A percentile compares a stretch with the other conserved stretches of the same genome.
Conservation (phyloP, 2,329 filamentous ascomycete species). For the Claviceps paspali region DNA sequence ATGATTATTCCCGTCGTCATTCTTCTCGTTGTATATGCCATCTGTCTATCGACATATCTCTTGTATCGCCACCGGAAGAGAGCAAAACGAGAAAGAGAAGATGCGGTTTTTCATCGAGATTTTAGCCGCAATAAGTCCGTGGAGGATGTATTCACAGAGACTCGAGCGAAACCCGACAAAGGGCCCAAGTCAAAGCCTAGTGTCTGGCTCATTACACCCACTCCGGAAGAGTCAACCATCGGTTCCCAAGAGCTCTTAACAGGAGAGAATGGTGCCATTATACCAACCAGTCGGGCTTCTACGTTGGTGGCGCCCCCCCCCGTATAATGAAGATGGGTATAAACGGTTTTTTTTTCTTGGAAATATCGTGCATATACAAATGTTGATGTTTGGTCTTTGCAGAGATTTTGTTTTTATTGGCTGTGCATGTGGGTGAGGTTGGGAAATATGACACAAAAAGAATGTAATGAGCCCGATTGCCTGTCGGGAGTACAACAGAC, state of each 20-base stretch:
- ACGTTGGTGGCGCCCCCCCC: background rate
- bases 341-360: too few relatives aligned
- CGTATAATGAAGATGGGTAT: too few relatives aligned
- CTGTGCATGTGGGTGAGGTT: background rate
- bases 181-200: slow-evolving; percentile 8
- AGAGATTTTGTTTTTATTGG: background rate
- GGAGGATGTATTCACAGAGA: slow-evolving; percentile 11
- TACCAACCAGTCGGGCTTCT: background rate
- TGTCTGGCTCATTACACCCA: slow-evolving; percentile 4
- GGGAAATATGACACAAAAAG: background rate
- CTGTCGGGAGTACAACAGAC: too few relatives aligned
- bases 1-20: slow-evolving; percentile 16
- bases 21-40: slow-evolving; percentile 15
- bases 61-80: slow-evolving; percentile 14
- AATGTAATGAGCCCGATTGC: too few relatives aligned
- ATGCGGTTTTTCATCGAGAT: slow-evolving; percentile 7
- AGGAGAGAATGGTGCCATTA: background rate
- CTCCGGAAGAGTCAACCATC: background rate
- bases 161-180: slow-evolving; percentile 8
- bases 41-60: slow-evolving; percentile 15
- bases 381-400: too few relatives aligned
- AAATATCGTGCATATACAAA: too few relatives aligned
- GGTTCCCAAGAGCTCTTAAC: background rate
- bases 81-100: slow-evolving; percentile 9
- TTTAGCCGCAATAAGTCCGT: slow-evolving; percentile 10